Base-by-base conservation (phyloP, 1,139 yeast species). In the Zhuliangozyma parablackwelliae region DNA sequence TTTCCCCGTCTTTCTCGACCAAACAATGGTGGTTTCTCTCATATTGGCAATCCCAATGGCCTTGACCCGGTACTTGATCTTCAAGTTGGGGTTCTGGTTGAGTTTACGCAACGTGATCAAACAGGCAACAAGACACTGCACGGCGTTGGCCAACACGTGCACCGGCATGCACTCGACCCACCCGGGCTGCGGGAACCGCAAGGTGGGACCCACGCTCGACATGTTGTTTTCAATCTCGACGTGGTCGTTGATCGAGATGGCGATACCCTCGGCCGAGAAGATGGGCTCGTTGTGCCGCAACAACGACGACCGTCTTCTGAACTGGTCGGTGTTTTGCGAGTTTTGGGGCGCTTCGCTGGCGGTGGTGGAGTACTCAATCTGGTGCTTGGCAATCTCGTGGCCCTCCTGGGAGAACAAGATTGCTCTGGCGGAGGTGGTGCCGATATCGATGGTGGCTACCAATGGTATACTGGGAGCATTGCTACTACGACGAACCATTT, bases 111-210 rank as follows among this genome's bases (percentile, higher is more conserved):
- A 65, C 12, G 80, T 66, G 36, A 75, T 67, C 51, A 81, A 63
- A 53, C 86, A 78, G 11, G 81, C 81, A 32, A 80, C 80, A 35
- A 83, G 64, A 66, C 92, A 83, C 53, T 81, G 84, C 27, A 82
- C 72, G n/a, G 90, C 92, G 52, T 89, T 84, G 41, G 84, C 85
- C 53, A 89, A 71, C 31, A 89, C 80, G 59, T 85, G 94, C 40
- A 78, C 77, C 7, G 97, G 97, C 70, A 86, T 86, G 64, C 95
- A 92, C 63, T 90, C 97, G 32, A 88, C 95, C 96, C 96, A 88
- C 23, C 92, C 92, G 1, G 90, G 89, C 47, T 78, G 76, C 1
- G 92, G 90, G 57, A 80, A 83, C 43, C 80, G 63, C 43, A 83
- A 65, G 16, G 90, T 82, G 28, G 90, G 89, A 31, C 81, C 83